Evolutionary conservation across 1,284 basidiomycete genomes (phyloP), one percentile per base, ranked within the genome.

Genomic region (Coniophora puteana): DNA sequence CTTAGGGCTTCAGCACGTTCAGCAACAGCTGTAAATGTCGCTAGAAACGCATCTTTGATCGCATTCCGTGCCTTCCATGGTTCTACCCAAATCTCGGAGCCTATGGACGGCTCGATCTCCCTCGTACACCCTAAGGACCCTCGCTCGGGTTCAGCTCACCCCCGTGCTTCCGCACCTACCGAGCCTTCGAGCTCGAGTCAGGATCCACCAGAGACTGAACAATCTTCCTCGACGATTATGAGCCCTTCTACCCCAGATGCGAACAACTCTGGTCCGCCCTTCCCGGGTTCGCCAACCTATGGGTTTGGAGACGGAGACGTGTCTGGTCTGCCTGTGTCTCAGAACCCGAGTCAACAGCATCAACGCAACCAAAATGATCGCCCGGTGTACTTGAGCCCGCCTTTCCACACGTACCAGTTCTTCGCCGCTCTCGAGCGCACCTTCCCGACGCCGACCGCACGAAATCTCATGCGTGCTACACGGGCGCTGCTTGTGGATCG

Each of bases 391-490:
- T 55, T 66, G 4, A 62, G 61, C 5, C 78, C 78, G 13, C 78
- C 78, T 1, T 80, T 80, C 51, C 69, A 80, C 49, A 80, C 78
- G 1, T 75, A 80, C 59, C 63, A 67, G 3, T 89, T 90, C 64
- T 83, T 87, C 49, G 53, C 53, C 12, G 78, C 69, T 1, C 67
- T 90, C 26, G 84, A 88, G 51, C 74, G 69, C 58, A 79, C 79
- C 0, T 90, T 90, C 56, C 77, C 86, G 0, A 77, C 77, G 0
- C 69, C 72, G 1, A 80, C 81, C 1, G 83, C 90, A 12, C 73
- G 76, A 18, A 81, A 78, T 47, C 69, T 98, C 45, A 97, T 97
- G 93, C 78, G 87, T 17, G 88, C 89, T 3, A 91, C 90, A 10
- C 74, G 89, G 37, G 83, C 82, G 0, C 66, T 96, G 51, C 75